These are phyloP conservation scores for Pseudozyma sp. DNA, from an alignment of 1,284 basidiomycete genomes.

Conservation along the genomic window DNA sequence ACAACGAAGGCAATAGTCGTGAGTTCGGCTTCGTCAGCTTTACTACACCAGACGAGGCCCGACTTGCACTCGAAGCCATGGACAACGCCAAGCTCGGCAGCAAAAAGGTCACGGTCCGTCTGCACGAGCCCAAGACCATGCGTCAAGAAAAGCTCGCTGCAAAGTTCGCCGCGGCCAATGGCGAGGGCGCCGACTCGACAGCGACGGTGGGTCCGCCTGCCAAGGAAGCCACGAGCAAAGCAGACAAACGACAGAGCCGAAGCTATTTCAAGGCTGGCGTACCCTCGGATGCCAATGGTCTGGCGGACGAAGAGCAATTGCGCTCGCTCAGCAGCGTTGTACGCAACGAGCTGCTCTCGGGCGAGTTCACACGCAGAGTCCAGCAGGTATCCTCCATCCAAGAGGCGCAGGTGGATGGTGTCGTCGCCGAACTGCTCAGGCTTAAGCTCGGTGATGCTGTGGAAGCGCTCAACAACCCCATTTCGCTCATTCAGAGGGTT, in stretches of 20 bases:
- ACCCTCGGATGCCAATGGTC: conserved; percentile 35
- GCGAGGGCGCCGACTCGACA: conserved; percentile 10
- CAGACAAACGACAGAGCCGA: conserved; percentile 46
- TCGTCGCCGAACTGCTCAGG: conserved; percentile 78
- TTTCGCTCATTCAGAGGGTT: conserved; percentile 77
- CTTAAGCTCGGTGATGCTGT: conserved; percentile 81
- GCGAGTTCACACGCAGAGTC: conserved; percentile 81
- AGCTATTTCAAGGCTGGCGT: conserved; percentile 58
- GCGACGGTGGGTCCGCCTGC: background rate
- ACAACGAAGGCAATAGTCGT: conserved; percentile 82
- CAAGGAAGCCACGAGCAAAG: conserved; percentile 18
- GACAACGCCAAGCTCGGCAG: conserved; percentile 63
- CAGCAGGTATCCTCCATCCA: conserved; percentile 69
- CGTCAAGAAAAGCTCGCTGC: conserved; percentile 87
- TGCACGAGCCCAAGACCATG: conserved; percentile 89
- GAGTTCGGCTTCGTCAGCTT: conserved; percentile 96
- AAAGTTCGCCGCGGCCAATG: conserved; percentile 72
- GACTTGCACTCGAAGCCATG: conserved; percentile 81
- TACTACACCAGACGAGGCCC: conserved; percentile 72
- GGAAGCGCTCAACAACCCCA: conserved; percentile 78
- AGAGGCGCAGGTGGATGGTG: conserved; percentile 72
- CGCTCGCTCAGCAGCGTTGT: conserved; percentile 82
- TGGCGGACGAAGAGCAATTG: conserved; percentile 75
- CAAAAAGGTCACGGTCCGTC: conserved; percentile 83
- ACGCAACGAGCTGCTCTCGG: conserved; percentile 82